Conservation (phyloP, 495 filamentous ascomycete genomes). For the Oidiodendron maius region DNA sequence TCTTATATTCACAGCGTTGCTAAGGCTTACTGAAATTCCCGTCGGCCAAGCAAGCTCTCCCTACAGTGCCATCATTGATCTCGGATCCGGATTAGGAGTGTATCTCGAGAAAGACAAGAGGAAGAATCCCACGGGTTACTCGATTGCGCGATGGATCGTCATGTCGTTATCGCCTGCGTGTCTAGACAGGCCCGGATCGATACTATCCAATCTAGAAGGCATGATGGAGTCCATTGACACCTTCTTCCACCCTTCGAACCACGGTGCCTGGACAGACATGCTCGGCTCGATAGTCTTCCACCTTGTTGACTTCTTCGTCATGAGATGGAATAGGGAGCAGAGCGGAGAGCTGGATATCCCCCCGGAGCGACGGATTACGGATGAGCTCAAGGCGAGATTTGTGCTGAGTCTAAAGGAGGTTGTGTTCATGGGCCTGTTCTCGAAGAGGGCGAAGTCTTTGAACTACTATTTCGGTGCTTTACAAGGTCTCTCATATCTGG, state of each 20-base stretch:
- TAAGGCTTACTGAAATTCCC: conserved; percentile 89
- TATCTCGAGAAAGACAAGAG: conserved; percentile 86
- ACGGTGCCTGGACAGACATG: conserved; percentile 85
- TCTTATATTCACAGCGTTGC: conserved; percentile 84
- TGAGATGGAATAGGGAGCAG: conserved; percentile 93
- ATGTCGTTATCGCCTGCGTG: conserved; percentile 88
- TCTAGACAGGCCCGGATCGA: conserved; percentile 68
- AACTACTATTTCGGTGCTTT: conserved; percentile 86
- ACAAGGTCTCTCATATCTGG: conserved; percentile 82
- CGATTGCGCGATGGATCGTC: conserved; percentile 92
- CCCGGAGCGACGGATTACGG: conserved; percentile 68
- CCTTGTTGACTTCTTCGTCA: conserved; percentile 92
- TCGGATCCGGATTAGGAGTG: conserved; percentile 71
- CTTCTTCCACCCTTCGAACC: conserved; percentile 98
- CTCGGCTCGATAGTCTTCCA: conserved; percentile 89
- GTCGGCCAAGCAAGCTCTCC: conserved; percentile 94
- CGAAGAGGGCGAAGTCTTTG: conserved; percentile 87
- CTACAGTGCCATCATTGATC: conserved; percentile 77
- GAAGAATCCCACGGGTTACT: conserved; percentile 86
- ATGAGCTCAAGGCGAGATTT: conserved; percentile 78
- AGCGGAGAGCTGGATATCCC: conserved; percentile 87
- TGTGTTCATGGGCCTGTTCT: conserved; percentile 96
- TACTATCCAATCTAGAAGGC: conserved; percentile 82
- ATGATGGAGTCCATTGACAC: conserved; percentile 95
- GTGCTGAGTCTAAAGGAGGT: conserved; percentile 88